phyloP scores from a whole-genome alignment of 805 yeast genomes.

The Ogataea haglerorum region DNA sequence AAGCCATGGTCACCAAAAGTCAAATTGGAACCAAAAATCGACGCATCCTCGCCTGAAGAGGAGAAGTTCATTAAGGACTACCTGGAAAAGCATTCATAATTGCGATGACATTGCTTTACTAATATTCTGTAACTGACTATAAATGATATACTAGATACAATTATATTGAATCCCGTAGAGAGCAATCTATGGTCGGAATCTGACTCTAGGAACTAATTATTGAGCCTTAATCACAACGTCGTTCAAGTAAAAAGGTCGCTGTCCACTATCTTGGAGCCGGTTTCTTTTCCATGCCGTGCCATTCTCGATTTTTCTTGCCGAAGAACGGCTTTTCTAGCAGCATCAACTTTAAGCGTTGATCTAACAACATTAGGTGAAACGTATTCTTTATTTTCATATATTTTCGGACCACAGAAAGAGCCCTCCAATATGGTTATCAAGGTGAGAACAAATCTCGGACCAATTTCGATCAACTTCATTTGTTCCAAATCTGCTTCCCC shows the following conservation, averaged over 20 bases:
- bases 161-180: no score
- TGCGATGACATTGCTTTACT: not conserved
- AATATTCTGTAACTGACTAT: no score
- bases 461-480: conserved; percentile 84
- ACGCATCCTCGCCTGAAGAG: conserved; percentile 82
- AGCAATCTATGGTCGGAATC: no score
- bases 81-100: conserved; percentile 39
- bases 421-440: conserved; percentile 91
- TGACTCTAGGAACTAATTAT: no score
- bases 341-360: conserved; percentile 77
- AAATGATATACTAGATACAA: no score
- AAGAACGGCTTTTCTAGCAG: conserved; percentile 72
- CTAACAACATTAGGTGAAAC: conserved; percentile 95
- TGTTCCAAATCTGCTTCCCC: conserved; percentile 43
- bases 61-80: conserved; percentile 80
- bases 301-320: conserved; percentile 69
- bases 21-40: conserved; percentile 60
- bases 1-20: conserved; percentile 69
- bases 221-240: no score
- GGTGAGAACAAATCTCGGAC: conserved; percentile 94
- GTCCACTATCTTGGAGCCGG: not conserved
- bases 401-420: conserved; percentile 96
- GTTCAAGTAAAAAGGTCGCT: no score
- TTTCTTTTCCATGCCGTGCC: not conserved
- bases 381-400: conserved; percentile 93